Base-by-base conservation (phyloP, 345 rosid species). In the Ceriops zippeliana region DNA sequence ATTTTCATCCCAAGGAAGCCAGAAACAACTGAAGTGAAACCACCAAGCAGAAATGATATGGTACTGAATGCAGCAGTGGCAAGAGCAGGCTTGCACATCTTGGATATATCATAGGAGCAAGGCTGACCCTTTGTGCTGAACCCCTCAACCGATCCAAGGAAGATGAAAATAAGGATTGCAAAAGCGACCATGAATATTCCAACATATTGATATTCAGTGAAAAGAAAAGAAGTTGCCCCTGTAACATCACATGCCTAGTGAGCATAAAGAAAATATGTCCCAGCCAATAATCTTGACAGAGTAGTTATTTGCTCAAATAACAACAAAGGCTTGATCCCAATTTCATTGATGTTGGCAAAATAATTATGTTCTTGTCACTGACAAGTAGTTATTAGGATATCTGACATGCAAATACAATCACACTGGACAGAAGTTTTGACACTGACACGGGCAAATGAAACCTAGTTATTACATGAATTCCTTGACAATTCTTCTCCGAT, bases 1-100 rank as follows among this genome's bases (percentile, higher is more conserved):
- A 89, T 89, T 81, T 89, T 89, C 91, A 89, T 89, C 20, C 95
- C 95, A 72, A 87, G 91, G 80, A 89, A 89, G 64, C 93, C 93
- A 69, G 93, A 89, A 37, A 89, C 79, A 42, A 91, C 80, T 26
- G 97, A 89, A 32, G 97, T 90, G 61, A 89, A 37, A 24, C 84
- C 96, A 32, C 97, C 97, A 20, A 90, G 92, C 73, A 89, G 63
- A 73, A 88, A 90, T 60, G 97, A 75, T 58, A 87, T 7, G 15
- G 95, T 90, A 78, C 97, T 89, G 79, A 91, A 91, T 71, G 72
- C 81, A 65, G 93, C 93, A 62, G 95, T 90, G 62, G 90, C 97
- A 49, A 90, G 85, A 35, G 97, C 95, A 58, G 97, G 92, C 81
- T 90, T 90, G 82, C 97, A 90, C 68, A 59, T 69, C 75, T 78